A percentile compares a stretch with the other conserved stretches of the same genome.
phyloP scores from a whole-genome alignment of 768 basidiomycete species.

The Phanerodontia chrysosporium region DNA sequence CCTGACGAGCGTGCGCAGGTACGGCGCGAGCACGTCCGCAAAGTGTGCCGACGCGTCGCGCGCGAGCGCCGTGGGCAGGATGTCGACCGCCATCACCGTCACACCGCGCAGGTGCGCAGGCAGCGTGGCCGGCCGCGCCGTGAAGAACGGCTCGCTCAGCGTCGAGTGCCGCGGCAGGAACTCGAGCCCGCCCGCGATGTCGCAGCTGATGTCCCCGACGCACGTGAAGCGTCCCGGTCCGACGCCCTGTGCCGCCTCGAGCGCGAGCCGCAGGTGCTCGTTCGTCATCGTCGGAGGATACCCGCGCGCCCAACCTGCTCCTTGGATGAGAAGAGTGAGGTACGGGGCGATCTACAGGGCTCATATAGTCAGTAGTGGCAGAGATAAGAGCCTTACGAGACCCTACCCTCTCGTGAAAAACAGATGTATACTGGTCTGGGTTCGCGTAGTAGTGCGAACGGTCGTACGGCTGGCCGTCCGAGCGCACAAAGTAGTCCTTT shows the following conservation, averaged over 20 bases:
- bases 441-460: conserved; percentile 70
- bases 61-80: conserved; percentile 82
- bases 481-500: conserved; percentile 62
- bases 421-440: conserved; percentile 61
- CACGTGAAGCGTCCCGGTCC: conserved; percentile 54
- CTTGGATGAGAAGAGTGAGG: conserved; percentile 81
- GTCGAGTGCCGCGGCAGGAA: conserved; percentile 78
- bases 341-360: conserved; percentile 73
- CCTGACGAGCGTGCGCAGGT: conserved; percentile 55
- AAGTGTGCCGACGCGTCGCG: conserved; percentile 80
- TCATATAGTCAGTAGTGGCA: neutral
- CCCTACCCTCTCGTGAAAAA: conserved; percentile 65
- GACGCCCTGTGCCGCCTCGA: conserved; percentile 43
- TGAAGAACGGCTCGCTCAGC: conserved; percentile 71
- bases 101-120: conserved; percentile 48
- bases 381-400: neutral
- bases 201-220: conserved; percentile 88
- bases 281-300: conserved; percentile 81
- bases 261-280: conserved; percentile 49
- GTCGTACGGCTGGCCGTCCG: conserved; percentile 52
- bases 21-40: conserved; percentile 60
- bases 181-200: conserved; percentile 85
- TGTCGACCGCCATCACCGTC: conserved; percentile 87
- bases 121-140: conserved; percentile 37
- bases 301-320: conserved; percentile 74